phyloP scores from a whole-genome alignment of 192 early-diverging fungal genomes.

The Haplosporangium gracile region DNA sequence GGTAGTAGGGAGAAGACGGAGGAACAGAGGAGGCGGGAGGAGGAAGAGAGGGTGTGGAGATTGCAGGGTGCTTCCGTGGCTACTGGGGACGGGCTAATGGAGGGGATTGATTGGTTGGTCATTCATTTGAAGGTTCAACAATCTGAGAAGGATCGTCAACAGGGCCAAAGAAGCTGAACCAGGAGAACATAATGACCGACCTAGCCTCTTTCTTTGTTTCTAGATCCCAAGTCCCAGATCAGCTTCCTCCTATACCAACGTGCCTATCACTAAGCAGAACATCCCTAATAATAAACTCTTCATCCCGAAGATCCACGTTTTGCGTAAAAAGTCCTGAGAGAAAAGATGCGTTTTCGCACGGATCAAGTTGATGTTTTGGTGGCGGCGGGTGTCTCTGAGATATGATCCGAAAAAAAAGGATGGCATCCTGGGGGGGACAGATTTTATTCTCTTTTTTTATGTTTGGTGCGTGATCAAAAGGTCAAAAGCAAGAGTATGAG shows the following conservation, averaged over 20 bases:
- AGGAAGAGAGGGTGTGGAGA: neutral
- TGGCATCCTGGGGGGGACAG: slow-evolving; percentile 5
- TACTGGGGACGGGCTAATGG: neutral
- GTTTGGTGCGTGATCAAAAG: neutral
- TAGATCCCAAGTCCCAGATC: no score
- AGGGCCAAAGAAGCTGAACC: neutral
- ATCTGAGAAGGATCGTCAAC: neutral
- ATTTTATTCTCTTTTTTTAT: slow-evolving; percentile 3
- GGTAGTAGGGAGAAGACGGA: neutral
- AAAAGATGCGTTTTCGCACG: neutral
- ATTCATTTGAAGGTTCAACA: neutral
- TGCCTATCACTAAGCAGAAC: neutral
- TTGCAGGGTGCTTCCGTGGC: neutral
- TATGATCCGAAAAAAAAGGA: slow-evolving; percentile 4
- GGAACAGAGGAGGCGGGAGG: neutral
- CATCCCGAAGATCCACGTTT: neutral
- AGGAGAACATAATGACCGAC: neutral
- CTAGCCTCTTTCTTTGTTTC: neutral
- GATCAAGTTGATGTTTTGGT: neutral
- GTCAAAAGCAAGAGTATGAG: neutral
- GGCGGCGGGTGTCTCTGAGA: neutral
- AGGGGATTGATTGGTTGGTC: neutral
- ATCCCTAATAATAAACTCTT: neutral
- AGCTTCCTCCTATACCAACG: no score
- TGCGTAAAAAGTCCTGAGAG: no score